A percentile compares a stretch with the other conserved stretches of the same genome.
phyloP scores from a whole-genome alignment of 208 protist species.

The Leishmania mexicana region DNA sequence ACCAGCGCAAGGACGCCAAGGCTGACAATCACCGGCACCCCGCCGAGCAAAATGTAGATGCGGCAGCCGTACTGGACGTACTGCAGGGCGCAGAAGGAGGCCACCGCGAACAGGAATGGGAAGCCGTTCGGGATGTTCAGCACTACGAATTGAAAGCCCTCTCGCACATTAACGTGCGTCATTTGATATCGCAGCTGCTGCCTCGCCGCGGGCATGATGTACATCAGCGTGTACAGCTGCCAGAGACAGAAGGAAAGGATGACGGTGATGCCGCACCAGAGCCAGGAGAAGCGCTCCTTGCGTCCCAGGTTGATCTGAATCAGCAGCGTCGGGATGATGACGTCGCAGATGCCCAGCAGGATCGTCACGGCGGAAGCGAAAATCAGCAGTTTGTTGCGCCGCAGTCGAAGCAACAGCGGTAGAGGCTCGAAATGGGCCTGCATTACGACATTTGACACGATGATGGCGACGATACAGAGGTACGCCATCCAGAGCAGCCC shows the following conservation, averaged over 20 bases:
- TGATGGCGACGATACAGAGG: constrained; percentile 52
- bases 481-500: constrained; percentile 70
- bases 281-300: constrained; percentile 62
- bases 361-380: constrained; percentile 48
- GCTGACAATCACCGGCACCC: constrained; percentile 59
- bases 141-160: constrained; percentile 59
- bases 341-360: constrained; percentile 53
- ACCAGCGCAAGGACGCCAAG: constrained; percentile 59
- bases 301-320: constrained; percentile 68
- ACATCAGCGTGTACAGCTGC: constrained; percentile 67
- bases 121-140: constrained; percentile 75
- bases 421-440: constrained; percentile 82
- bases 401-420: constrained; percentile 62
- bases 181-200: constrained; percentile 58
- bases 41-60: constrained; percentile 61
- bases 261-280: constrained; percentile 71
- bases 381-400: constrained; percentile 71
- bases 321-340: constrained; percentile 67
- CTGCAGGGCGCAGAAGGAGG: constrained; percentile 67
- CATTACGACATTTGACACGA: constrained; percentile 83
- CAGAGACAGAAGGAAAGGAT: constrained; percentile 73
- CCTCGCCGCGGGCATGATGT: constrained; percentile 59
- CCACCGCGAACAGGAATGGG: constrained; percentile 60
- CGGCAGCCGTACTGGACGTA: constrained; percentile 70
- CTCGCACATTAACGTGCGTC: constrained; percentile 41